Evolutionary conservation across 306 rosid species (phyloP).

Genomic region (Prinsepia uniflora): DNA sequence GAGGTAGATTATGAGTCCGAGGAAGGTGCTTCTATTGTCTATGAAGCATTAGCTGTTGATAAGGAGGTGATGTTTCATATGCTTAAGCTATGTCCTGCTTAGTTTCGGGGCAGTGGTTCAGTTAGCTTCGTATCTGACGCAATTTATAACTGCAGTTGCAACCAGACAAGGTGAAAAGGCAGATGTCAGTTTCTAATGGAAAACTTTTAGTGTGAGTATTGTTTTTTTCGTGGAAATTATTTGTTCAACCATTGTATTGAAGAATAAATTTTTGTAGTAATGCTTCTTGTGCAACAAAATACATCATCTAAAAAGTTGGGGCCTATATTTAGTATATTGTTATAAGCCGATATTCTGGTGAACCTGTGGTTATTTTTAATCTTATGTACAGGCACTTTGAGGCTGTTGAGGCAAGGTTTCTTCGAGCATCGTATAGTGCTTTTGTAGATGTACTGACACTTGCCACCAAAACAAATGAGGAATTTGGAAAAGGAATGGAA

Average conservation of each 20-base stretch:
- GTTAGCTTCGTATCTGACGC: slow-evolving; percentile 20
- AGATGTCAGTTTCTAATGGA: slow-evolving; percentile 58
- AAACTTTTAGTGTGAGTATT: slow-evolving; percentile 69
- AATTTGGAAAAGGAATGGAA: slow-evolving; percentile 62
- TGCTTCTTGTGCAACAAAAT: not conserved
- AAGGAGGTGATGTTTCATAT: slow-evolving; percentile 58
- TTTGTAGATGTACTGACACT: slow-evolving; percentile 70
- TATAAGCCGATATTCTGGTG: not conserved
- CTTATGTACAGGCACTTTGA: slow-evolving; percentile 60
- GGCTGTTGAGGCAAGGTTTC: slow-evolving; percentile 91
- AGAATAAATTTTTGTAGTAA: not conserved
- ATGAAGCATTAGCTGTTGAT: slow-evolving; percentile 64
- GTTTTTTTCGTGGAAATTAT: not conserved
- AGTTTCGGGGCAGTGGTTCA: not conserved
- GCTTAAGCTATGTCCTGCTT: slow-evolving; percentile 6
- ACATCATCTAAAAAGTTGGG: not conserved
- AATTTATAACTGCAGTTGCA: slow-evolving; percentile 60
- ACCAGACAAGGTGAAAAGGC: slow-evolving; percentile 82
- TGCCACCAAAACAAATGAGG: slow-evolving; percentile 80
- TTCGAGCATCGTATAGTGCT: slow-evolving; percentile 81
- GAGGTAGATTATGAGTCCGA: slow-evolving; percentile 71
- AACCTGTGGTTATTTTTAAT: not conserved
- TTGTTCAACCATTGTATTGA: not conserved
- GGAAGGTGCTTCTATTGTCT: slow-evolving; percentile 62
- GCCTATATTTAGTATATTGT: not conserved